These are phyloP conservation scores for Striga asiatica DNA, from an alignment of 257 asterid species.

Conservation along the genomic window DNA sequence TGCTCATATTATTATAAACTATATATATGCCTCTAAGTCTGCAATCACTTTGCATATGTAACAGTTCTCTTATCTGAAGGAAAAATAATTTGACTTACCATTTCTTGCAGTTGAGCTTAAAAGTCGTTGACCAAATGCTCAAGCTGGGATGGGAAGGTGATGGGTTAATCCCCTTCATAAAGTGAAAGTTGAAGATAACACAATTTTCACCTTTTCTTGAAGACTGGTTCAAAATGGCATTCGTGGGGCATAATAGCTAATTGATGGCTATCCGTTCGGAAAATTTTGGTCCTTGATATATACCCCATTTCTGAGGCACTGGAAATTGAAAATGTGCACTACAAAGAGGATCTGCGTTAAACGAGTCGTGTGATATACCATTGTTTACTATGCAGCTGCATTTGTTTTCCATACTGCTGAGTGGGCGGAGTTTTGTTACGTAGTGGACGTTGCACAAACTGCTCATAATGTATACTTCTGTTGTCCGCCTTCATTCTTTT, in stretches of 20 bases:
- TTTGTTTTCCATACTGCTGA: constrained; percentile 10
- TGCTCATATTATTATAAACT: neutral
- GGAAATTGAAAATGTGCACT: neutral
- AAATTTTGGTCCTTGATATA: too few relatives aligned
- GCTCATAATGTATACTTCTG: constrained; percentile 17
- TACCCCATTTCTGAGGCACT: too few relatives aligned
- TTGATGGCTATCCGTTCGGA: constrained; percentile 3
- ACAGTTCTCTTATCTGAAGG: too few relatives aligned
- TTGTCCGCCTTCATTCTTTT: constrained; percentile 1
- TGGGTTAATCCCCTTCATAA: constrained; percentile 71
- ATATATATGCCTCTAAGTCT: too few relatives aligned
- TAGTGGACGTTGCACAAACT: constrained; percentile 10
- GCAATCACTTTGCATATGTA: too few relatives aligned
- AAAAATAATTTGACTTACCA: constrained; percentile 2
- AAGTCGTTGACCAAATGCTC: constrained; percentile 97
- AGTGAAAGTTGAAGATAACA: constrained; percentile 26
- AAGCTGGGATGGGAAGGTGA: constrained; percentile 99
- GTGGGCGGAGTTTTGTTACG: constrained; percentile 19
- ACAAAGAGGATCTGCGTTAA: neutral
- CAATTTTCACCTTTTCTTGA: neutral
- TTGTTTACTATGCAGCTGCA: constrained; percentile 8
- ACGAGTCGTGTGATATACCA: constrained; percentile 2
- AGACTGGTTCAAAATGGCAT: constrained; percentile 12
- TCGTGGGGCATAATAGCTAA: neutral
- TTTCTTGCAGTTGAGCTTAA: constrained; percentile 75